Percentiles rank a stretch among this genome's conserved stretches.
Evolutionary conservation across 2,329 filamentous ascomycete genomes (phyloP).

Genomic region (Penicillium sp.): DNA sequence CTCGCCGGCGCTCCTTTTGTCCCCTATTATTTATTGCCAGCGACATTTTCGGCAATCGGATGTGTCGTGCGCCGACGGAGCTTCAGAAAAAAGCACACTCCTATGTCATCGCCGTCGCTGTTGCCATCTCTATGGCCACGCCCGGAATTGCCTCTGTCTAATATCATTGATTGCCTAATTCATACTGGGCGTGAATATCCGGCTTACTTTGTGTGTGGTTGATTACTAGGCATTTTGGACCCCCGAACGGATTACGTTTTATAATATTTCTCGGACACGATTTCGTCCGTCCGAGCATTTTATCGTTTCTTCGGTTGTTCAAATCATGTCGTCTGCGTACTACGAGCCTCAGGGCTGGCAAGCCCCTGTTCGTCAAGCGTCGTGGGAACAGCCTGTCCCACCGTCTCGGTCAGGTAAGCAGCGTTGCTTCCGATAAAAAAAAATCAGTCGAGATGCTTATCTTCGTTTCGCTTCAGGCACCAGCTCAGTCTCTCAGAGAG

Average conservation of each 20-base stretch:
- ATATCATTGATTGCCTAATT: neutral
- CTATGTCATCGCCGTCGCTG: constrained; percentile 16
- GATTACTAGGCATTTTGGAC: neutral
- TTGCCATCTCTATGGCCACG: constrained; percentile 13
- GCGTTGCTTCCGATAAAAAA: neutral
- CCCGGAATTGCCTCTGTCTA: neutral
- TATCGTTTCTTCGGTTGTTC: neutral
- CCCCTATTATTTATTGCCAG: neutral
- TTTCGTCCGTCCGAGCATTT: neutral
- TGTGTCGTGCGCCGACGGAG: constrained; percentile 9
- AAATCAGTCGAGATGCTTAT: neutral
- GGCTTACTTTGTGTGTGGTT: neutral
- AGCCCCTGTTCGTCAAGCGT: constrained; percentile 59
- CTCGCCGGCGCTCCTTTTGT: neutral
- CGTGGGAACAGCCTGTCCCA: constrained; percentile 70
- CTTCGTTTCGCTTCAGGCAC: constrained; percentile 52
- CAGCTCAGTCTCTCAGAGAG: constrained; percentile 65
- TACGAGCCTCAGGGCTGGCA: constrained; percentile 66
- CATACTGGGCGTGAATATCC: neutral
- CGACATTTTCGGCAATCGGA: constrained; percentile 1
- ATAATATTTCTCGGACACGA: constrained; percentile 15
- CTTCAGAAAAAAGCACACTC: neutral
- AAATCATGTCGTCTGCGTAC: constrained; percentile 56
- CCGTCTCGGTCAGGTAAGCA: constrained; percentile 67
- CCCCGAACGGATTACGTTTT: constrained; percentile 3